phyloP scores from a whole-genome alignment of 495 filamentous ascomycete genomes.

The Lasiosphaeris hirsuta region DNA sequence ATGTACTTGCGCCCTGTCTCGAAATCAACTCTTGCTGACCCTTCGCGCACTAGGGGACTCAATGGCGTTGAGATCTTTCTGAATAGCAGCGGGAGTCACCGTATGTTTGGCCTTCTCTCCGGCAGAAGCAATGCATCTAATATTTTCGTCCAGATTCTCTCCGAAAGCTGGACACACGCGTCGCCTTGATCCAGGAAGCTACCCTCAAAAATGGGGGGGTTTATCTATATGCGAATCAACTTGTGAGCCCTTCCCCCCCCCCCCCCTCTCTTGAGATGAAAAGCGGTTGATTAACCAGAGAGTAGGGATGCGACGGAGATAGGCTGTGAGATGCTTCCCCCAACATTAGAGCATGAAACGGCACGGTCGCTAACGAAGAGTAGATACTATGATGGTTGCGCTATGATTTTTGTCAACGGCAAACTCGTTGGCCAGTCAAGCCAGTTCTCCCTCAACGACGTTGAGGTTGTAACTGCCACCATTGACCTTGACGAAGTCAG shows the following conservation, averaged over 20 bases:
- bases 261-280: no score
- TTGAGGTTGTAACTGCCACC: conserved; percentile 81
- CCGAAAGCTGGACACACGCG: conserved; percentile 69
- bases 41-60: conserved; percentile 32
- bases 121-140: background rate
- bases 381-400: conserved; percentile 61
- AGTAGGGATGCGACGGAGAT: conserved; percentile 19
- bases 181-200: conserved; percentile 72
- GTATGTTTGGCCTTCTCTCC: background rate
- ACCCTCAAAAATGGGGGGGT: conserved; percentile 73
- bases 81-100: conserved; percentile 72
- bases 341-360: background rate
- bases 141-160: conserved; percentile 36
- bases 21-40: conserved; percentile 36
- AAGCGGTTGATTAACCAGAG: no score
- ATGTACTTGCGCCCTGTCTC: background rate
- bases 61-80: conserved; percentile 62
- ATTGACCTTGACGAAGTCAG: conserved; percentile 78
- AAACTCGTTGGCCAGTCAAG: conserved; percentile 62
- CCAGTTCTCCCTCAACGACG: conserved; percentile 74
- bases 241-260: background rate
- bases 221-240: conserved; percentile 58
- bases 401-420: conserved; percentile 75
- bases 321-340: conserved; percentile 57
- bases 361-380: conserved; percentile 44